phyloP scores from a whole-genome alignment of 2,329 filamentous ascomycete genomes.

The Ceratocystis albifundus region DNA sequence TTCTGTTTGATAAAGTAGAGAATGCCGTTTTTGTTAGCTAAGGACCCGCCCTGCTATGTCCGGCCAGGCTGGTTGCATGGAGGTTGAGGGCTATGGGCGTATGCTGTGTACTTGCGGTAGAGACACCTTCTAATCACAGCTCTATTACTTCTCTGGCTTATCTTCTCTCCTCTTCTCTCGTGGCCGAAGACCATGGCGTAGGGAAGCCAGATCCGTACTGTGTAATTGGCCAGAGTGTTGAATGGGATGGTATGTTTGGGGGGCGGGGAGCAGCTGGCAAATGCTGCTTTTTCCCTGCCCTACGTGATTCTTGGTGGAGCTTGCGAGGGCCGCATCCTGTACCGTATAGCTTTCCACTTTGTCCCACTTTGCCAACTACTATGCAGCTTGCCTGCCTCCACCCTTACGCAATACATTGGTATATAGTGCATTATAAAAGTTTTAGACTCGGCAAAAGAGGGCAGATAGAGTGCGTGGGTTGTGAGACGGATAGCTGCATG shows the following conservation, averaged over 20 bases:
- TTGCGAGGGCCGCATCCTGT: neutral
- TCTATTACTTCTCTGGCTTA: neutral
- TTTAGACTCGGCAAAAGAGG: neutral
- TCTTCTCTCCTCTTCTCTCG: neutral
- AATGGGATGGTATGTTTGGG: neutral
- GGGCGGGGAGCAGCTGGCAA: neutral
- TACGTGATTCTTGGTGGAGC: neutral
- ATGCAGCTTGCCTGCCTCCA: neutral
- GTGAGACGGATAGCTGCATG: neutral
- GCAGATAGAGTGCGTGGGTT: neutral
- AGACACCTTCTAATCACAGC: neutral
- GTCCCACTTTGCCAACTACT: neutral
- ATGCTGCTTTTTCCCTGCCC: neutral
- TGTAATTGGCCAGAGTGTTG: neutral
- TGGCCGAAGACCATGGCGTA: neutral
- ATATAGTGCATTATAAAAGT: neutral
- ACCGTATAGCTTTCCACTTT: neutral
- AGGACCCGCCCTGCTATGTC: no score
- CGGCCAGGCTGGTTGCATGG: no score
- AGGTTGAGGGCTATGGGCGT: no score
- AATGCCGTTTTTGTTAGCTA: no score
- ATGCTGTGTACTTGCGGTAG: neutral
- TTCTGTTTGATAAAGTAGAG: no score
- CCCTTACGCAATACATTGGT: slow-evolving; percentile 5
- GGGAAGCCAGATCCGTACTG: neutral